A percentile compares a stretch with the other conserved stretches of the same genome.
phyloP scores from a whole-genome alignment of 2,329 filamentous ascomycete genomes.

The Phyllosticta capitalensis region DNA sequence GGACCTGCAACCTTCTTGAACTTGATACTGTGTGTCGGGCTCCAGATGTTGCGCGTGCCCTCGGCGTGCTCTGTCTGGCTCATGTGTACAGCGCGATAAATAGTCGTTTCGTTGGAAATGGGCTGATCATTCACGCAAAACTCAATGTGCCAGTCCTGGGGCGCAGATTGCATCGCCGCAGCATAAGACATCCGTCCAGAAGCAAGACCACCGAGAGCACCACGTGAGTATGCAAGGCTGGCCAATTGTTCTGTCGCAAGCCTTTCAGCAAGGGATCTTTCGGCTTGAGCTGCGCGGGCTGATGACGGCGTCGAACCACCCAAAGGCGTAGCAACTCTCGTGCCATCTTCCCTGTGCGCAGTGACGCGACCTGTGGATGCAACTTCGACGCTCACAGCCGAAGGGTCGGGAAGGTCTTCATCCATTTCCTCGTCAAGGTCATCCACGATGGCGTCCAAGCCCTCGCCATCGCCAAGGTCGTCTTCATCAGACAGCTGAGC shows the following conservation, averaged over 20 bases:
- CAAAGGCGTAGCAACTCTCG: slow-evolving; percentile 71
- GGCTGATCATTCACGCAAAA: slow-evolving; percentile 80
- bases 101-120: slow-evolving; percentile 84
- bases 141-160: slow-evolving; percentile 95
- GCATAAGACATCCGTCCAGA: slow-evolving; percentile 65
- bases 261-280: slow-evolving; percentile 17
- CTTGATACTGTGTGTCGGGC: slow-evolving; percentile 79
- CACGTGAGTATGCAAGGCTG: slow-evolving; percentile 16
- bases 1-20: slow-evolving; percentile 81
- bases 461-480: slow-evolving; percentile 51
- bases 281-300: slow-evolving; percentile 21
- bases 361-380: slow-evolving; percentile 80
- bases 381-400: slow-evolving; percentile 85
- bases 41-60: slow-evolving; percentile 73
- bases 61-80: slow-evolving; percentile 51
- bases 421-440: slow-evolving; percentile 76
- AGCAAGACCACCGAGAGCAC: slow-evolving; percentile 34
- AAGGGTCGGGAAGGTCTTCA: slow-evolving; percentile 66
- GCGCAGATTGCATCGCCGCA: slow-evolving; percentile 66
- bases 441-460: slow-evolving; percentile 80
- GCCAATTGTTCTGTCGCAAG: slow-evolving; percentile 21
- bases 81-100: slow-evolving; percentile 80
- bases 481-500: slow-evolving; percentile 69
- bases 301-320: slow-evolving; percentile 36
- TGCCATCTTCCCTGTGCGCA: slow-evolving; percentile 85